These are phyloP conservation scores for Alternaria triticimaculans DNA, from an alignment of 2,329 filamentous ascomycete genomes.

Conservation along the genomic window DNA sequence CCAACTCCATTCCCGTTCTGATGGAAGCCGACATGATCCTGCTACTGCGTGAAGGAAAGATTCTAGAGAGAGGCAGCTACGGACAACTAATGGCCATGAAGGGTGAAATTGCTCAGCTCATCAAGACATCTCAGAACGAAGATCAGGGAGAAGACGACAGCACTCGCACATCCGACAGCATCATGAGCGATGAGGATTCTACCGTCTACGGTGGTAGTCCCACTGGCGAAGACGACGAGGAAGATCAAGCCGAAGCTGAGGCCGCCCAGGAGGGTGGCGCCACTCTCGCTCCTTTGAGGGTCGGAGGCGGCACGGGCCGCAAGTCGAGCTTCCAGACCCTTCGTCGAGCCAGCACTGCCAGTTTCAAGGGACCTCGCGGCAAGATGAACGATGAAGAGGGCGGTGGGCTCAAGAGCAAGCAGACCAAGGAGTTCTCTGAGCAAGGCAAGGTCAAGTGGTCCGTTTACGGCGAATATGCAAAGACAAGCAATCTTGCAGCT, in stretches of 20 bases:
- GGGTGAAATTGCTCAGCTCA: conserved; percentile 83
- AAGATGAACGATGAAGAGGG: conserved; percentile 87
- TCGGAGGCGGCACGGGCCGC: conserved; percentile 63
- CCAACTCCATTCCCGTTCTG: conserved; percentile 91
- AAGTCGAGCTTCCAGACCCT: conserved; percentile 77
- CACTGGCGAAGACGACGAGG: conserved; percentile 58
- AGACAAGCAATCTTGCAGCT: conserved; percentile 86
- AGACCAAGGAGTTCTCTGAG: conserved; percentile 85
- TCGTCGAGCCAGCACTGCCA: conserved; percentile 88
- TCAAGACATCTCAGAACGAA: conserved; percentile 73
- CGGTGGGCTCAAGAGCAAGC: conserved; percentile 75
- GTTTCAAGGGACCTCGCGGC: conserved; percentile 83
- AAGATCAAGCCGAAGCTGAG: conserved; percentile 61
- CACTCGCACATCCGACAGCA: conserved; percentile 57
- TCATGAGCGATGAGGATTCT: conserved; percentile 73
- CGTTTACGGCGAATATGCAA: conserved; percentile 93
- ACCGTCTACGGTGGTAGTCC: conserved; percentile 61
- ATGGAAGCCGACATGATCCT: conserved; percentile 89
- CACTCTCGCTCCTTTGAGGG: conserved; percentile 76
- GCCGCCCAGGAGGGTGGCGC: conserved; percentile 71
- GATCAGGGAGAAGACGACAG: conserved; percentile 53
- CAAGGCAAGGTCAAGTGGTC: conserved; percentile 98
- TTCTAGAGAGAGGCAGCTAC: conserved; percentile 89
- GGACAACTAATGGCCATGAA: conserved; percentile 92
- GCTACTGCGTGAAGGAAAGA: conserved; percentile 79